phyloP scores from a whole-genome alignment of 73 alveolate species.

The Tetrahymena elliotti region DNA sequence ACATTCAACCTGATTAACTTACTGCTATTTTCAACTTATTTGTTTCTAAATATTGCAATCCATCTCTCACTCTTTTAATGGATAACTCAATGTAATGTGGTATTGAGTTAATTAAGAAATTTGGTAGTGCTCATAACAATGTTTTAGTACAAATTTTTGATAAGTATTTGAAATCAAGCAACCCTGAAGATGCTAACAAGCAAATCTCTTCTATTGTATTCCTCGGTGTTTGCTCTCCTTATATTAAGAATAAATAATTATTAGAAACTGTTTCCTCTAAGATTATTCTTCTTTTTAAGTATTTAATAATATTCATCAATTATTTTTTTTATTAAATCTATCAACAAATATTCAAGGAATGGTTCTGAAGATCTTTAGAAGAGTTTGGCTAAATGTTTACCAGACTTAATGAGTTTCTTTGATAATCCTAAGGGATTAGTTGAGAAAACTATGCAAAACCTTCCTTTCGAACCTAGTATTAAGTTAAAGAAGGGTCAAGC shows the following conservation, averaged over 20 bases:
- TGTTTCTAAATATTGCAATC: neutral
- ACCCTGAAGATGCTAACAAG: neutral
- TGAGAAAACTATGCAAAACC: constrained; percentile 30
- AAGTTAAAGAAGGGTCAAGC: constrained; percentile 54
- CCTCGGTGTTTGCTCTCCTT: neutral
- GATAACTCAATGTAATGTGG: neutral
- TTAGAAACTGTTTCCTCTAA: neutral
- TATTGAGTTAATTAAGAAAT: neutral
- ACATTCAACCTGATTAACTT: neutral
- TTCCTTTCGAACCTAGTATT: constrained; percentile 16
- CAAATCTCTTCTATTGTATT: neutral
- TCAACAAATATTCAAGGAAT: neutral
- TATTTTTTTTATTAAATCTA: too few species aligned
- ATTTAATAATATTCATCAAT: neutral
- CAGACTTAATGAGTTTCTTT: constrained; percentile 60
- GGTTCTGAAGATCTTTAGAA: constrained; percentile 26
- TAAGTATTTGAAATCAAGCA: neutral
- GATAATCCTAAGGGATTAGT: constrained; percentile 53
- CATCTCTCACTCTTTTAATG: neutral
- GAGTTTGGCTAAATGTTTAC: constrained; percentile 53
- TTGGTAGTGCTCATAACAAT: neutral
- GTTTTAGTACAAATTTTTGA: neutral
- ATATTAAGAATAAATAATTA: neutral
- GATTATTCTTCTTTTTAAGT: neutral
- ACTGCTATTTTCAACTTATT: neutral